phyloP scores from a whole-genome alignment of 495 filamentous ascomycete species.

The Aspergillus leporis region DNA sequence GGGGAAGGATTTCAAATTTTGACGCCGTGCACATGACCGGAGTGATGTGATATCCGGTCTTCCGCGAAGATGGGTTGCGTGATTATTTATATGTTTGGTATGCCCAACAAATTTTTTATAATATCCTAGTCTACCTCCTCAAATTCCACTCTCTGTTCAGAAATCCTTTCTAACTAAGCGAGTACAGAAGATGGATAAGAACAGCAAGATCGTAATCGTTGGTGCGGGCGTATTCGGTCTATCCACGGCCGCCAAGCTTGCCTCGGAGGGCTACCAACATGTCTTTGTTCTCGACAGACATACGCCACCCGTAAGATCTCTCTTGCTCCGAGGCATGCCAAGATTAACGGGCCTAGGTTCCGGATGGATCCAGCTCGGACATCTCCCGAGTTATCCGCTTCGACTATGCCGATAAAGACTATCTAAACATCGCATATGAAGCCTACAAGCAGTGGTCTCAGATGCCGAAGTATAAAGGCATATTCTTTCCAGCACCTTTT shows the following conservation, averaged over 20 bases:
- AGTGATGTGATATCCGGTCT: no score
- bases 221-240: slow-evolving; percentile 17
- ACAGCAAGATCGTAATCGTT: slow-evolving; percentile 10
- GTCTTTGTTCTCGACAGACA: slow-evolving; percentile 14
- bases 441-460: slow-evolving; percentile 8
- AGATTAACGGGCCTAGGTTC: neutral
- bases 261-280: slow-evolving; percentile 12
- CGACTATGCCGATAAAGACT: slow-evolving; percentile 18
- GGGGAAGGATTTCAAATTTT: no score
- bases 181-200: neutral
- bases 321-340: neutral
- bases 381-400: slow-evolving; percentile 18
- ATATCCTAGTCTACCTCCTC: neutral
- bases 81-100: no score
- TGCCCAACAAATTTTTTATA: neutral
- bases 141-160: neutral
- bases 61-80: no score
- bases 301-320: slow-evolving; percentile 11
- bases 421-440: slow-evolving; percentile 9
- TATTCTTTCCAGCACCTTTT: slow-evolving; percentile 4
- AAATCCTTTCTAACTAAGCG: neutral
- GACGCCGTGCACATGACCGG: no score
- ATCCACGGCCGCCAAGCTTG: slow-evolving; percentile 14
- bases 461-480: slow-evolving; percentile 5
- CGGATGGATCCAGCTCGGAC: slow-evolving; percentile 15